Evolutionary conservation across 768 basidiomycete genomes (phyloP).

Genomic region (Paxillus involutus): DNA sequence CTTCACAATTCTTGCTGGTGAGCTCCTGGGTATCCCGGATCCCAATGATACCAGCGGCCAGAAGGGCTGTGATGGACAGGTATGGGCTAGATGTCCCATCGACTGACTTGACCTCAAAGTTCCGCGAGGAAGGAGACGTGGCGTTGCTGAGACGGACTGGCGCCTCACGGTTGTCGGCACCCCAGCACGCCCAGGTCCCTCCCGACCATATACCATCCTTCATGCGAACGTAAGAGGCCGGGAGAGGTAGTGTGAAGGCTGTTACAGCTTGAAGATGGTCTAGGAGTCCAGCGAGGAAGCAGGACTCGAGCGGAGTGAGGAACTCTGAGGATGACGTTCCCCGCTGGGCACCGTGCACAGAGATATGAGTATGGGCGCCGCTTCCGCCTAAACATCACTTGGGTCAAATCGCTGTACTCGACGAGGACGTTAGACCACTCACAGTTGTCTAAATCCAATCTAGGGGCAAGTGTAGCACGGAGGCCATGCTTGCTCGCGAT

Average conservation of each 20-base stretch:
- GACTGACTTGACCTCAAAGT: slow-evolving; percentile 61
- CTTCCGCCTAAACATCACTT: slow-evolving; percentile 40
- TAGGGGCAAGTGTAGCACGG: slow-evolving; percentile 65
- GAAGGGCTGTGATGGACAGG: slow-evolving; percentile 53
- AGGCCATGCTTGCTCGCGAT: slow-evolving; percentile 63
- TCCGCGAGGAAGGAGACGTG: slow-evolving; percentile 45
- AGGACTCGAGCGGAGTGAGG: slow-evolving; percentile 46
- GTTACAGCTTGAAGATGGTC: slow-evolving; percentile 54
- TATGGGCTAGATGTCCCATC: slow-evolving; percentile 68
- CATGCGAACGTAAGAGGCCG: slow-evolving; percentile 66
- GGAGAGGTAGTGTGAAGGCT: slow-evolving; percentile 59
- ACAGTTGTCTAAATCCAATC: slow-evolving; percentile 44
- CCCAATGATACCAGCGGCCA: slow-evolving; percentile 55
- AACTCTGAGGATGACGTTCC: slow-evolving; percentile 19
- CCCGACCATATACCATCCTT: slow-evolving; percentile 68
- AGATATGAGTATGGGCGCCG: slow-evolving; percentile 65
- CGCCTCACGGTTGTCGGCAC: slow-evolving; percentile 66
- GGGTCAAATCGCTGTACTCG: too few relatives aligned
- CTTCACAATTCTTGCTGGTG: slow-evolving; percentile 36
- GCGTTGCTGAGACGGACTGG: slow-evolving; percentile 58
- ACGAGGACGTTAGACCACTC: not conserved
- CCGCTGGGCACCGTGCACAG: slow-evolving; percentile 41
- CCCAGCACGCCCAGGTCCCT: slow-evolving; percentile 70
- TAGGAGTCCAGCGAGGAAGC: slow-evolving; percentile 67
- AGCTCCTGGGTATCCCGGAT: slow-evolving; percentile 43